Base-by-base conservation (phyloP, 1,139 yeast species). In the Yamadazyma kanchanaburiensis region DNA sequence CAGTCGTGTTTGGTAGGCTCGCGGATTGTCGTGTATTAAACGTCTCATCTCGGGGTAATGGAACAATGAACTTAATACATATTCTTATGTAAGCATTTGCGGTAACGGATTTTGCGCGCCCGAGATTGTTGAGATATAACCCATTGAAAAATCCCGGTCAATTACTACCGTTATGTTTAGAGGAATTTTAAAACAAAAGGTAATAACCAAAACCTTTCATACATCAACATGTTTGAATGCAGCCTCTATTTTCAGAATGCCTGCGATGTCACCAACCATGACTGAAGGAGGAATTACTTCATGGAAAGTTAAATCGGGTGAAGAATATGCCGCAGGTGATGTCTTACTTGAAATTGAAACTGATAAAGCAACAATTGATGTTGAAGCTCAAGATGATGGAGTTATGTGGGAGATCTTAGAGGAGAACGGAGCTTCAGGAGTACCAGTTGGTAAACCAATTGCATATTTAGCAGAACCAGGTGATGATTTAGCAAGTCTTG, bases 211-310 rank as follows among this genome's bases (percentile, higher is more conserved):
- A 13, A 35, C 31, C 15, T 27, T 34, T 22, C 34, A 34, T 19
- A 24, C 31, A 6, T 32, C 33, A 6, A 23, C 32, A 3, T 12
- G 31, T 4, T 11, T 20, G 12, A 15, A 15, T 42, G 72, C 63
- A 15, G 89, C 86, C 2, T 58, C 76, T 21, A 65, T 80, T 33
- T 86, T 84, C 59, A 77, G 69, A 33, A 91, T 91, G 97, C 98
- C 98, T 4, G 96, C 98, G 16, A 86, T 91, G 96, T 88, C 96
- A 6, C 98, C 98, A 23, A 91, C 98, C 13, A 91, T 91, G 98
- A 87, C 91, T 17, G 88, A 81, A 53, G 98, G 98, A 26, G 96
- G 96, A n/a, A 75, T 91, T 45, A 87, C 87, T n/a, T 70, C 77
- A 33, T 91, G 98, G 98, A 86, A 87, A 55, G 71, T 80, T 50